Evolutionary conservation across 2,329 filamentous ascomycete species (phyloP), one percentile per base, ranked within the genome.

Genomic region (Leptographium procerum): DNA sequence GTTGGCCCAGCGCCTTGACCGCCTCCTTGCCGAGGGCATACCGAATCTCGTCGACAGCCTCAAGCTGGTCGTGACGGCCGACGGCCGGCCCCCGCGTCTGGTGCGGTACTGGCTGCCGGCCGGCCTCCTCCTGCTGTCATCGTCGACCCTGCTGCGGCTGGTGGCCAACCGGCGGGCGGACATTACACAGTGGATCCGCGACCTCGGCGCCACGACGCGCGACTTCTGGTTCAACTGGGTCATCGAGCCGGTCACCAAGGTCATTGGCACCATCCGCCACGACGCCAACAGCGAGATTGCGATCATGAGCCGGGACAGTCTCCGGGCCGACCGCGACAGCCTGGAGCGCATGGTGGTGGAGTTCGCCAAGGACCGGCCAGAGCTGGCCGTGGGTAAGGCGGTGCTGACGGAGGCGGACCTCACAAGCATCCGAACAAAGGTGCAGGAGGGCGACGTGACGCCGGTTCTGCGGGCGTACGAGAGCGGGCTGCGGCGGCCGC

Each of bases 211-310:
- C 1, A 99, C 94, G 0, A 75, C 85, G 1, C 80, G 88, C 57
- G 92, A 95, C 70, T 99, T 99, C 69, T 96, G 91, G 88, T 78
- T 85, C 61, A 99, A 99, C 70, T 99, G 94, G 94, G 87, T 99
- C 3, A 76, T 99, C 13, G 87, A 95, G 63, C 94, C 94, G 0
- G 78, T 84, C 1, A 84, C 84, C 65, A 92, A 90, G 69, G 79
- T 99, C 22, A 82, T 99, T 59, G 85, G 87, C 54, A 99, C 94
- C 0, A 97, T 99, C 64, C 85, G 92, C 6, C 94, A 97, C 70
- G 90, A 97, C 66, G 85, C 89, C 66, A 87, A 85, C 64, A 96
- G 90, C 68, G 92, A 97, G 69, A 92, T 99, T 63, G 94, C 92
- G 51, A 88, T 99, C 64, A 94, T 99, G 88, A 96, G 91, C 73